These are phyloP conservation scores for Xylariaceae sp. DNA, from an alignment of 2,329 filamentous ascomycete species.

Conservation along the genomic window DNA sequence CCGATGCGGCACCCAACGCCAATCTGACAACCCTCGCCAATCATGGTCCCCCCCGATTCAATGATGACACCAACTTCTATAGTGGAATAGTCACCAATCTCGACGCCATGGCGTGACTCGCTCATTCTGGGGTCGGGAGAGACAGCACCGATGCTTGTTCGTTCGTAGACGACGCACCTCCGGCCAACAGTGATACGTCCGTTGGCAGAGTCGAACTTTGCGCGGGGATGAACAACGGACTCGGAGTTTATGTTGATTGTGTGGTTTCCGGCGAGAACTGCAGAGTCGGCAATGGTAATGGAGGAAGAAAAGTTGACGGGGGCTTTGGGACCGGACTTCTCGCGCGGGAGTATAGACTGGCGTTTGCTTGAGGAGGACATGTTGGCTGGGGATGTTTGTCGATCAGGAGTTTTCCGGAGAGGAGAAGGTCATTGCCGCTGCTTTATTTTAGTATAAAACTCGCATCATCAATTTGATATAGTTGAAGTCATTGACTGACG, in stretches of 20 bases:
- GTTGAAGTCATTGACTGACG: too few relatives aligned
- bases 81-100: constrained; percentile 57
- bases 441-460: too few relatives aligned
- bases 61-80: constrained; percentile 57
- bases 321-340: constrained; percentile 54
- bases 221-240: constrained; percentile 81
- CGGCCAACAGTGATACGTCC: constrained; percentile 79
- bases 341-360: constrained; percentile 52
- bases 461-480: too few relatives aligned
- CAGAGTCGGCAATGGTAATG: constrained; percentile 59
- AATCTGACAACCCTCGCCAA: constrained; percentile 57
- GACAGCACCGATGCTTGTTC: constrained; percentile 50
- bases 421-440: constrained; percentile 14
- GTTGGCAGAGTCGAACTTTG: constrained; percentile 70
- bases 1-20: constrained; percentile 59
- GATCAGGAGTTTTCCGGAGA: not conserved
- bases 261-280: constrained; percentile 65
- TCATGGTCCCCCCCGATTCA: constrained; percentile 58
- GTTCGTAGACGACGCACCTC: constrained; percentile 77
- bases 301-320: constrained; percentile 59
- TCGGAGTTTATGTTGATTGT: constrained; percentile 75
- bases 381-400: too few relatives aligned
- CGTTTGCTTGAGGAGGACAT: constrained; percentile 49
- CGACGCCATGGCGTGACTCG: constrained; percentile 45
- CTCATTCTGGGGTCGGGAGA: constrained; percentile 28